Base-by-base conservation (phyloP, 1,284 basidiomycete species). In the Heterobasidion irregulare region DNA sequence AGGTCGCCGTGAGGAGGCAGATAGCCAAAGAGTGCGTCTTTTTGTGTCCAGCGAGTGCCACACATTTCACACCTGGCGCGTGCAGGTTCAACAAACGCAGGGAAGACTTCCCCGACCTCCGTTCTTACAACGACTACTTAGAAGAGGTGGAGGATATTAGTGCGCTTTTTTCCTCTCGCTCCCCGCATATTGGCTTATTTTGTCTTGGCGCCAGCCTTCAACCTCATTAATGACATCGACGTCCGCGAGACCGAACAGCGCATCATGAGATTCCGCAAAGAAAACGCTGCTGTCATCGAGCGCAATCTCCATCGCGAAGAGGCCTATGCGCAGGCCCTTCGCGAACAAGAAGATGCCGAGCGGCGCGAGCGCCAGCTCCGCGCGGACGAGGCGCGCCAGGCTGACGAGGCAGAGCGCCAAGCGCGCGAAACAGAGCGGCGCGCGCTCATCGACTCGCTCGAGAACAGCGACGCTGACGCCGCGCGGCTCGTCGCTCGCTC, bases 91-190 rank as follows among this genome's bases (percentile, higher is more conserved):
- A 98, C 69, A 98, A 98, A 69, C 81, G 86, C 34, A 75, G 84
- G 50, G 92, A 96, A 50, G 97, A 99, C 68, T 99, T 99, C 68
- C 69, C 74, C 0, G 85, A 88, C 62, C 74, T 92, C 47, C 80
- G 82, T 8, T 79, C 81, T n/a, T 98, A 96, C 71, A 98, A 99
- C 65, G 89, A 98, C 68, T 99, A 98, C 66, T 79, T 99, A 8
- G 93, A 98, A 70, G 86, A 94, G 68, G 94, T 96, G 1, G 97
- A 99, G 72, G 92, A 98, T 64, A 88, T 98, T 61, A 90, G 94
- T 92, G 61, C 67, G 87, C 73, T 2, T 8, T 32, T 32, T 33
- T n/a, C 18, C 18, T 16, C 26, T 56, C 36, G 35, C 38, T 33
- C 19, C 4, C n/a, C 6, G 5, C n/a, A 38, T 41, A 35, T 47